Base-by-base conservation (phyloP, 2,329 filamentous ascomycete species). In the Fusarium torreyae region DNA sequence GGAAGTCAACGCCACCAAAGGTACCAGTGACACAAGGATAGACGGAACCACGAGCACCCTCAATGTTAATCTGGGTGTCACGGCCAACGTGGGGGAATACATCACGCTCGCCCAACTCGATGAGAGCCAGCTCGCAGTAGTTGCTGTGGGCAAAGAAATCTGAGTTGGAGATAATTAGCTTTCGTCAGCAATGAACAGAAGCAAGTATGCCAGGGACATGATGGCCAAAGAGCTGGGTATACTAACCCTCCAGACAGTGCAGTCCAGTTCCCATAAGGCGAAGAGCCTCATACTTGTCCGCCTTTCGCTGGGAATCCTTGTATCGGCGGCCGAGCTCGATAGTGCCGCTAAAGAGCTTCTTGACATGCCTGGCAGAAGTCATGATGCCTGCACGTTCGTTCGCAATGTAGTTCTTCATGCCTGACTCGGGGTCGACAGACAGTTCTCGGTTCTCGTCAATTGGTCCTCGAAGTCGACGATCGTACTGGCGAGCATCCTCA, bases 71-170 rank as follows among this genome's bases (percentile, higher is more conserved):
- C 75, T 84, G 83, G n/a, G 94, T 94, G 73, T 88, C 82, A 60
- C 89, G 86, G 36, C 95, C 95, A 56, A 96, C 93, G 75, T 97
- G 94, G 26, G 95, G 93, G 79, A 98, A 98, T 63, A 97, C 82
- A 64, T 92, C 87, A 7, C 82, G 84, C 80, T 96, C 94, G 52
- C 94, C 94, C 74, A 97, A 81, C 78, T 97, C 94, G 73, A 96
- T 94, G 48, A 98, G 85, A 61, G 92, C 93, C 61, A 98, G 88
- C 79, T 98, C 94, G 15, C 87, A 89, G 81, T 97, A 98, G 84
- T 98, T 98, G 78, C 93, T 97, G 81, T 98, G 95, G 17, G 94
- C 95, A 55, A 94, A 91, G 82, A 91, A 98, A 77, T 98, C 94
- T 88, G 55, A 20, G 40, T 13, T 7, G 22, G 36, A 18, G 7